Conservation (phyloP, 2,329 filamentous ascomycete species). For the Trichophyton mentagrophytes region DNA sequence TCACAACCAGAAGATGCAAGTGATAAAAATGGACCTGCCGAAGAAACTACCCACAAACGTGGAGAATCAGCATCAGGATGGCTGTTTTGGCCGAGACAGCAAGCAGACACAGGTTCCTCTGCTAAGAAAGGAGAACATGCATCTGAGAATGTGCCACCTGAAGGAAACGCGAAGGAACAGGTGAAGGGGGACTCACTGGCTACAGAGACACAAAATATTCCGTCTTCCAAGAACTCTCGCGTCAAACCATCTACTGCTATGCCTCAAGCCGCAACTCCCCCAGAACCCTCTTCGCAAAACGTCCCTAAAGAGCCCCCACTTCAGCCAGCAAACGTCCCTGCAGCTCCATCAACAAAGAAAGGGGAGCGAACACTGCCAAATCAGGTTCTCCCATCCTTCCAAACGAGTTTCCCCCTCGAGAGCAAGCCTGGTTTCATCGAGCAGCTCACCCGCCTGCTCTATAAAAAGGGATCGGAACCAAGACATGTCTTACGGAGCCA, state of each 20-base stretch:
- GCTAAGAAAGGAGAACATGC: neutral
- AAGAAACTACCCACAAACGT: neutral
- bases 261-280: neutral
- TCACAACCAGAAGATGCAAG: neutral
- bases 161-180: neutral
- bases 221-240: neutral
- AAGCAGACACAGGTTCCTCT: neutral
- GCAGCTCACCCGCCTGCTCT: constrained; percentile 33
- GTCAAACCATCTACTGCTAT: neutral
- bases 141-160: neutral
- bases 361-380: constrained; percentile 26
- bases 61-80: neutral
- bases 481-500: constrained; percentile 62
- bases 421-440: constrained; percentile 53
- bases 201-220: neutral
- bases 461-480: constrained; percentile 44
- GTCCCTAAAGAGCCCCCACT: neutral
- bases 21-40: neutral
- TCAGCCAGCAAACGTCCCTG: constrained; percentile 14
- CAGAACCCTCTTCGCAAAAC: neutral
- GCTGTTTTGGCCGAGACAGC: neutral
- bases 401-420: constrained; percentile 34
- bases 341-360: constrained; percentile 8
- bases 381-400: constrained; percentile 37
- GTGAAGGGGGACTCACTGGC: neutral